Percentiles rank a stretch among this genome's conserved stretches.
Conservation (phyloP, 164 flowering plant species). For the Akebia trifoliata region DNA sequence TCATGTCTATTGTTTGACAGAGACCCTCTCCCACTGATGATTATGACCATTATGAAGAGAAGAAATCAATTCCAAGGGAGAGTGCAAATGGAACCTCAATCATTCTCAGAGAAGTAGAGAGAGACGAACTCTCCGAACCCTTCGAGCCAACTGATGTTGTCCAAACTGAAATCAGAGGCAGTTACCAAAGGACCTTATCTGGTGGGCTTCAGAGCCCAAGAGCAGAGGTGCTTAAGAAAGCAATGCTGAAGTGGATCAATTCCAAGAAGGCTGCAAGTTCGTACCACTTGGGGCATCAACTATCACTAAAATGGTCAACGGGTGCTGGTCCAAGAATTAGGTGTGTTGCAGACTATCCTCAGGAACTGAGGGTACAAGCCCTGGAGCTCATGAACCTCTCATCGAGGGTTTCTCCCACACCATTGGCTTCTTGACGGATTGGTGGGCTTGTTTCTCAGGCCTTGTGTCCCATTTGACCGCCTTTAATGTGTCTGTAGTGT, state of each 20-base stretch:
- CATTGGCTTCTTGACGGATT: constrained; percentile 12
- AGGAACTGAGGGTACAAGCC: constrained; percentile 60
- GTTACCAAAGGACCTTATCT: constrained; percentile 63
- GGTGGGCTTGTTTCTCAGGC: not conserved
- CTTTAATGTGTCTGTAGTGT: too few relatives aligned
- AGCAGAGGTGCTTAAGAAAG: constrained; percentile 57
- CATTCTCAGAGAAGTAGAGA: constrained; percentile 16
- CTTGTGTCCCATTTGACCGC: too few relatives aligned
- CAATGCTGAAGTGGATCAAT: constrained; percentile 64
- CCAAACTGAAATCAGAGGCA: constrained; percentile 5
- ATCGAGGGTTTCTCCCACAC: constrained; percentile 38
- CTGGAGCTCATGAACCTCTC: constrained; percentile 71
- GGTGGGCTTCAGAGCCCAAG: constrained; percentile 80
- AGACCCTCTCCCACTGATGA: constrained; percentile 54
- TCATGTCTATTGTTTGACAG: constrained; percentile 24
- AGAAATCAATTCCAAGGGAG: constrained; percentile 11
- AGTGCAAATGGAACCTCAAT: not conserved
- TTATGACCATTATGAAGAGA: constrained; percentile 37
- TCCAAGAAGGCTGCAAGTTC: constrained; percentile 65
- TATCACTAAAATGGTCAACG: constrained; percentile 69
- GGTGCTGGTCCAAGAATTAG: constrained; percentile 95
- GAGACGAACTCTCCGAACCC: constrained; percentile 13
- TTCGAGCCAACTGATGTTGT: constrained; percentile 13
- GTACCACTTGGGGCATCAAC: constrained; percentile 70
- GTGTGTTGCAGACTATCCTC: constrained; percentile 82